Conservation (phyloP, 331 rosid genomes). For the Dryas integrifolia region DNA sequence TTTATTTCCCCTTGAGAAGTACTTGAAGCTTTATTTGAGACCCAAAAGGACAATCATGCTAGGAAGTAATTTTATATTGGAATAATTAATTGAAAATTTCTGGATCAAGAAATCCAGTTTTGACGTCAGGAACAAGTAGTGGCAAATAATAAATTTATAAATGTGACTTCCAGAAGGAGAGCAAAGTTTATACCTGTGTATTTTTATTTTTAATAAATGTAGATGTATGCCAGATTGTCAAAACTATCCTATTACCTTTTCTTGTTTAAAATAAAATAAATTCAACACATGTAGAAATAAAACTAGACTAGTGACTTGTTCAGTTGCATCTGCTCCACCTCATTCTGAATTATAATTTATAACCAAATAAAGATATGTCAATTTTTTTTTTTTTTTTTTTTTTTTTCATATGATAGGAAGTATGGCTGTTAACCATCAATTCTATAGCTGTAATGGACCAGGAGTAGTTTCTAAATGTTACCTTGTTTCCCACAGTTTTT, state of each 20-base stretch:
- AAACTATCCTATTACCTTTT: no score
- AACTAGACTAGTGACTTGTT: no score
- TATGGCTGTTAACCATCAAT: not conserved
- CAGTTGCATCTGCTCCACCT: not conserved
- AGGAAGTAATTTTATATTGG: not conserved
- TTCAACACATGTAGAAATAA: no score
- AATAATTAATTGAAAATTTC: not conserved
- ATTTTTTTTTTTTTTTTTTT: no score
- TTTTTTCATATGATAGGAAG: not conserved
- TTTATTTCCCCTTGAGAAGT: not conserved
- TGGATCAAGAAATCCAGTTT: slow-evolving; percentile 13
- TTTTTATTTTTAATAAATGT: no score
- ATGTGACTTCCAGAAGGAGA: no score
- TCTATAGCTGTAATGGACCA: not conserved
- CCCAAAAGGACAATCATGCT: not conserved
- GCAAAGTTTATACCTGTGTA: no score
- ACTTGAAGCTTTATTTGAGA: not conserved
- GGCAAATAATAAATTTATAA: not conserved
- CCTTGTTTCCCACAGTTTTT: not conserved
- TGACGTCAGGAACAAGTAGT: not conserved
- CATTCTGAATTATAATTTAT: no score
- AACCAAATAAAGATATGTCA: not conserved
- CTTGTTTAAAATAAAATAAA: no score
- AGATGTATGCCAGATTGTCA: no score
- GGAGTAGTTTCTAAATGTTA: not conserved